These are phyloP conservation scores for Metarhizium album DNA, from an alignment of 2,329 filamentous ascomycete genomes.

Conservation along the genomic window DNA sequence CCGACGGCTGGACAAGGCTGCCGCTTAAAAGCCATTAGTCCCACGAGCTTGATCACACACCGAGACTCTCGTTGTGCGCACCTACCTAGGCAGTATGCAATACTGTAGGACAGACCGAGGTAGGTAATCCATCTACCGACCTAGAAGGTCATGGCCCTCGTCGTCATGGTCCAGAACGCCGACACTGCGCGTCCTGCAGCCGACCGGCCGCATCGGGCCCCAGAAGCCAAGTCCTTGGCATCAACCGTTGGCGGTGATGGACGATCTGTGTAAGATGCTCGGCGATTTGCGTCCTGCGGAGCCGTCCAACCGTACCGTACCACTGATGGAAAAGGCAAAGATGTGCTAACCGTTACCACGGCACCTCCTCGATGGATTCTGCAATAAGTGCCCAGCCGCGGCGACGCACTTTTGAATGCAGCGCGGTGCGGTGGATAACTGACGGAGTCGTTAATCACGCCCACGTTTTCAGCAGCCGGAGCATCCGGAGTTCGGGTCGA, in stretches of 20 bases:
- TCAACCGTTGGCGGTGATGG: background rate
- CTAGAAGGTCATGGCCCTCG: too few species aligned
- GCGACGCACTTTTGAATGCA: background rate
- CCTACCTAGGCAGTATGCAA: too few species aligned
- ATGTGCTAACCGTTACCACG: too few species aligned
- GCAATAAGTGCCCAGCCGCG: background rate
- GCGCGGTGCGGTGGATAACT: background rate
- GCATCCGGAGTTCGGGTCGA: constrained; percentile 4
- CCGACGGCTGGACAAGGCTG: background rate
- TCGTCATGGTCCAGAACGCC: background rate
- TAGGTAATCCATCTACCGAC: background rate
- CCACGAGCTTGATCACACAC: background rate
- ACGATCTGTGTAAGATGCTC: background rate
- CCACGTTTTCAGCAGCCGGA: constrained; percentile 1
- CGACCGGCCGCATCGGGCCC: constrained; percentile 3
- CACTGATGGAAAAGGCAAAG: too few species aligned
- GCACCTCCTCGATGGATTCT: background rate
- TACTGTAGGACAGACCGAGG: too few species aligned
- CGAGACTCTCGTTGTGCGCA: background rate
- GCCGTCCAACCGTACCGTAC: too few species aligned
- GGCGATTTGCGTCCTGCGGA: constrained; percentile 1
- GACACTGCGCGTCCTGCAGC: background rate
- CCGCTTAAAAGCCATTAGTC: too few species aligned
- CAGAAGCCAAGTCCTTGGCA: constrained; percentile 4
- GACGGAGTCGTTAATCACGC: background rate